phyloP scores from a whole-genome alignment of 202 grass and related monocot species.

The Hordeum pubiflorum region DNA sequence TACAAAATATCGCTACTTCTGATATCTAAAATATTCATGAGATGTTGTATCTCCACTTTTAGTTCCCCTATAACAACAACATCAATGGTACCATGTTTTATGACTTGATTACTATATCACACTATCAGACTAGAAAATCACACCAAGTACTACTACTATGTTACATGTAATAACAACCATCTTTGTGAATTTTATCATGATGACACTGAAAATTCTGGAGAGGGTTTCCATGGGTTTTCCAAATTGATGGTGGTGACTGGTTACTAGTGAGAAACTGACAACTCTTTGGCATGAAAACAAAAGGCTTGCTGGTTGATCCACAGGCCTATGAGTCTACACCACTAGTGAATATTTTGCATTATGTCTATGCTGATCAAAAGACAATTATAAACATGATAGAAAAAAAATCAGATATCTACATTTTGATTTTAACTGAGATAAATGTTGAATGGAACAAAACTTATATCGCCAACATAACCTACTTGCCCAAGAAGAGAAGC shows the following conservation, averaged over 20 bases:
- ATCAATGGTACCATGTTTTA: not conserved
- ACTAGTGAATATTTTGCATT: not conserved
- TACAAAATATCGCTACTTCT: not conserved
- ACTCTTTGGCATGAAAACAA: not conserved
- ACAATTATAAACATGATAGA: not conserved
- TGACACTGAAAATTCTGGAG: not conserved
- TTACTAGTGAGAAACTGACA: not conserved
- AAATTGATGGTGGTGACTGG: not conserved
- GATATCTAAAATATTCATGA: conserved; percentile 2
- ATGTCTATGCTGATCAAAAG: conserved; percentile 3
- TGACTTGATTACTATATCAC: not conserved
- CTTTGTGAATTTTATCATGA: not conserved
- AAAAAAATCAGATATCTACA: not conserved
- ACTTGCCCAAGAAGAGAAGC: conserved; percentile 98
- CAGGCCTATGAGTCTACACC: not conserved
- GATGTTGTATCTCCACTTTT: not conserved
- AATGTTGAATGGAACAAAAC: not conserved
- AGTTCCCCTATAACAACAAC: not conserved
- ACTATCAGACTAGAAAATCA: not conserved
- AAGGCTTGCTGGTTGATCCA: not conserved
- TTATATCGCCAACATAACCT: conserved; percentile 22
- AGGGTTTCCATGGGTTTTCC: not conserved
- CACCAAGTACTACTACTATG: not conserved
- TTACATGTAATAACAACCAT: not conserved
- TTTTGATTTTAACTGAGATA: not conserved